phyloP scores from a whole-genome alignment of 2,329 filamentous ascomycete species.

The Ploettnerulaceae sp. region DNA sequence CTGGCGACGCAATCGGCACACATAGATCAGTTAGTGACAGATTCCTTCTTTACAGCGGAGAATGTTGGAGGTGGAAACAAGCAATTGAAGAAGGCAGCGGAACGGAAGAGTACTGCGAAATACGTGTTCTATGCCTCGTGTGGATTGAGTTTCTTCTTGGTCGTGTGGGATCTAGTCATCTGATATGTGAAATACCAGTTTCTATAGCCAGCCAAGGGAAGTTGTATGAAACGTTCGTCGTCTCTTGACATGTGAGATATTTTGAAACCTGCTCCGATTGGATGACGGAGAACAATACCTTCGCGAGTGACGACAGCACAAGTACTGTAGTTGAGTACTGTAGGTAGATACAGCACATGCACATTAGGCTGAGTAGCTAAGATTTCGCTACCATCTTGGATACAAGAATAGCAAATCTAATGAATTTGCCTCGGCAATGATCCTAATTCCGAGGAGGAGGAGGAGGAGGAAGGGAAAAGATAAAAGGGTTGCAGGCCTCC shows the following conservation, averaged over 20 bases:
- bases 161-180: slow-evolving; percentile 70
- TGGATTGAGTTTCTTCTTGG: slow-evolving; percentile 66
- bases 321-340: too few relatives aligned
- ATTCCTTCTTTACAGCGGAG: slow-evolving; percentile 75
- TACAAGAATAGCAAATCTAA: too few relatives aligned
- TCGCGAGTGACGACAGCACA: too few relatives aligned
- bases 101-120: slow-evolving; percentile 66
- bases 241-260: slow-evolving; percentile 12
- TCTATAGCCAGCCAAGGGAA: slow-evolving; percentile 2
- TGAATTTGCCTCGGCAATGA: too few relatives aligned
- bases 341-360: too few relatives aligned
- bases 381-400: too few relatives aligned
- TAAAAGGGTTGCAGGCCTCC: too few relatives aligned
- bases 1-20: slow-evolving; percentile 80
- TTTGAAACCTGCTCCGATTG: slow-evolving; percentile 5
- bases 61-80: slow-evolving; percentile 88
- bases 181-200: slow-evolving; percentile 34
- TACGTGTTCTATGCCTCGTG: slow-evolving; percentile 78
- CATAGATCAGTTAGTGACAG: slow-evolving; percentile 81
- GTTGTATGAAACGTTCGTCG: background rate
- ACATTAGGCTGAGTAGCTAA: too few relatives aligned
- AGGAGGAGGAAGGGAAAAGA: too few relatives aligned
- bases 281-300: slow-evolving; percentile 5
- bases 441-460: too few relatives aligned
- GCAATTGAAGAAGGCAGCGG: slow-evolving; percentile 78